Base-by-base conservation (phyloP, 1,284 basidiomycete species). In the Xerocomus minutiporus region DNA sequence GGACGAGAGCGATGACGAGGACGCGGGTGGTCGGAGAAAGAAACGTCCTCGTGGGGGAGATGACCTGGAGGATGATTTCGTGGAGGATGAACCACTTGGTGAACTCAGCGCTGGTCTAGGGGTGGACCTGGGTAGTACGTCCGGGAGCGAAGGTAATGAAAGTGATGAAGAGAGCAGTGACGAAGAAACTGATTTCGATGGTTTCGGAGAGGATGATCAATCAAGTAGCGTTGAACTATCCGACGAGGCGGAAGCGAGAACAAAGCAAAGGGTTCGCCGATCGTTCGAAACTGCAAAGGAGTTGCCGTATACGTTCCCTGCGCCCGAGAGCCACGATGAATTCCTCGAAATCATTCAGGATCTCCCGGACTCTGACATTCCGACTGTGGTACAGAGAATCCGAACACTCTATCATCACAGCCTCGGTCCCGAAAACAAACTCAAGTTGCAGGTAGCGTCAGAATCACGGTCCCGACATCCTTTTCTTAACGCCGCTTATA, bases 21-120 rank as follows among this genome's bases (percentile, higher is more conserved):
- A 61, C 52, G 62, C 62, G 49, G 60, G 55, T 31, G 69, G 69
- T 60, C 74, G 73, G 61, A 76, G 63, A 60, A 61, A 53, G 58
- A 71, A 77, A 61, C 75, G 81, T 56, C 69, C 76, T 61, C 67
- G 79, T 59, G 82, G 82, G 64, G 80, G 38, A 20, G 96, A 98
- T 70, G 96, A 98, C 67, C 73, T 98, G 41, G 95, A 95, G 13
- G 95, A 97, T 64, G 95, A 97, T 70, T 96, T 93, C 54, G 62
- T 71, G 52, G 80, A 78, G 13, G 82, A 81, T 20, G 80, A 77
- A 15, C 73, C 72, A 8, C 73, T 68, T 63, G 62, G 57, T 57
- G 80, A 71, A 2, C 71, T 82, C 45, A 80, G 88, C 51, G 61
- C 73, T 58, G 79, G 86, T 48, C 63, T 84, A 59, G 72, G 72